Percentiles rank a stretch among this genome's conserved stretches.
phyloP scores from a whole-genome alignment of 2,329 filamentous ascomycete genomes.

The Biscogniauxia marginata region DNA sequence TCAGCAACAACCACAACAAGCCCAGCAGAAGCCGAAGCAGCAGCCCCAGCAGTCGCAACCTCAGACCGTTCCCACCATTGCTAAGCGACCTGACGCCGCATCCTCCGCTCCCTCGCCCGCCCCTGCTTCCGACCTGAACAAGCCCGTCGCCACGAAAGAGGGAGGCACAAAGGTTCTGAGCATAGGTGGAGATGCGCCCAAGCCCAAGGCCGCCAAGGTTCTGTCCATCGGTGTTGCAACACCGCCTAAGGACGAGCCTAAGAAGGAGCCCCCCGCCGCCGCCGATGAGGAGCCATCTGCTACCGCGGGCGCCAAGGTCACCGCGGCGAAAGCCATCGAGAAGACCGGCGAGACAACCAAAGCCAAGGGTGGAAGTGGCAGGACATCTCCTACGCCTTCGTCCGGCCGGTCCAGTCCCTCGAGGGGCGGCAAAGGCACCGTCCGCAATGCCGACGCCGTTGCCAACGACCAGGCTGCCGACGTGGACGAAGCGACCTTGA shows the following conservation, averaged over 20 bases:
- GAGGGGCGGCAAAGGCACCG: constrained; percentile 51
- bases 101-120: constrained; percentile 40
- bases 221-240: constrained; percentile 66
- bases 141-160: constrained; percentile 54
- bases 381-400: constrained; percentile 76
- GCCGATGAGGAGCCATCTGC: constrained; percentile 31
- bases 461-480: constrained; percentile 77
- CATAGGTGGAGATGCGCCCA: constrained; percentile 54
- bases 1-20: constrained; percentile 49
- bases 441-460: constrained; percentile 77
- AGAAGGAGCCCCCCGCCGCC: constrained; percentile 43
- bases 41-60: constrained; percentile 42
- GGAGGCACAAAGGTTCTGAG: constrained; percentile 63
- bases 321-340: constrained; percentile 85
- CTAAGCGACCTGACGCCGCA: constrained; percentile 58
- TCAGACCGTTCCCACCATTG: constrained; percentile 54
- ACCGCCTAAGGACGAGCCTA: constrained; percentile 55
- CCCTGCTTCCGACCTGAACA: constrained; percentile 40
- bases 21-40: constrained; percentile 39
- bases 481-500: constrained; percentile 70
- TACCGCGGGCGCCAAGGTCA: constrained; percentile 73
- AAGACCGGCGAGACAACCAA: constrained; percentile 73
- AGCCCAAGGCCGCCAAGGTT: constrained; percentile 65
- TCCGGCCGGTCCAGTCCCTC: constrained; percentile 84
- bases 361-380: constrained; percentile 58